Evolutionary conservation across 305 asterid genomes (phyloP), one percentile per base, ranked within the genome.

Genomic region (Fraxinus sp.): DNA sequence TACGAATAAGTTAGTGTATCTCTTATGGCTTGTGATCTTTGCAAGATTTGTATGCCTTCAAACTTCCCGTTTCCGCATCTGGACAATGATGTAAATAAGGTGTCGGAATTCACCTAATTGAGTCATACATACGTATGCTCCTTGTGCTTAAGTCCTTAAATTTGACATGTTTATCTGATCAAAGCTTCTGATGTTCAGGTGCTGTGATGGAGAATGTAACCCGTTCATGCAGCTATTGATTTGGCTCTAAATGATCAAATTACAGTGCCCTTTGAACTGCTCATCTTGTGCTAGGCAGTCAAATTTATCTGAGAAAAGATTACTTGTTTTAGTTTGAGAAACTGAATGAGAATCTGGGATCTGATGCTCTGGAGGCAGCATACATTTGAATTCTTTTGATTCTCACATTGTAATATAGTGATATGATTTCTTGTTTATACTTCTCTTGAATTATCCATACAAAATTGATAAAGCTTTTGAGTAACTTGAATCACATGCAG

Each of bases 101-200:
- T 39, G 20, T 76, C 7, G 33, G 70, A 59, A 59, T 59, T 24
- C 30, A n/a, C 70, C 70, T 18, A 18, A 10, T 59, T 78, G 33
- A 80, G 83, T 76, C 74, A 18, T 76, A 4, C 76, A 55, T 49
- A 5, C 8, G 30, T 3, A 49, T 73, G 14, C 8, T 75, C 39
- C 62, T 75, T 59, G 80, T 46, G 36, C 11, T 14, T 77, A 36
- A 35, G 14, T 78, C 77, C 36, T 66, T 44, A 55, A 37, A 46
- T 55, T 84, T 59, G 82, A 74, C 36, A 5, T 36, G 22, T 44
- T 78, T 77, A 9, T 80, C 70, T 85, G 80, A 64, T 68, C 66
- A 33, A 33, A 62, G 32, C 64, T 28, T 64, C 72, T 64, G 72
- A 64, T 64, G 72, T 68, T 81, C 88, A 87, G 88, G 85, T 80